phyloP scores from a whole-genome alignment of 177 flowering plant species.

The Tripterygium wilfordii region DNA sequence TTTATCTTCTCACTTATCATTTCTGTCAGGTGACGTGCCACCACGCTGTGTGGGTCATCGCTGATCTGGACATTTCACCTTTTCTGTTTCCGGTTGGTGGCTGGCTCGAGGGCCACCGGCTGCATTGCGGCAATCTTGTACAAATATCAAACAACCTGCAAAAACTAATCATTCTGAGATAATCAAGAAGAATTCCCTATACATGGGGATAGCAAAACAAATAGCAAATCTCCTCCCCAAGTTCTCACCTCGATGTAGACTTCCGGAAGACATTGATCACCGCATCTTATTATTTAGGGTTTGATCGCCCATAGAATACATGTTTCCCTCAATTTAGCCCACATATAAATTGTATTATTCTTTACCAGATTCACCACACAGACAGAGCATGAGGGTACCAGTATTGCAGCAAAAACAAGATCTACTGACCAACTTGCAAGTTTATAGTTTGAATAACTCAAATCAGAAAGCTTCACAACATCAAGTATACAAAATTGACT shows the following conservation, averaged over 20 bases:
- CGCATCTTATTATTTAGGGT: constrained; percentile 34
- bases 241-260: constrained; percentile 31
- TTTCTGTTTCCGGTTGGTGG: constrained; percentile 62
- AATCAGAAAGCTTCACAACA: too few species aligned
- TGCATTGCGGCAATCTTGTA: constrained; percentile 92
- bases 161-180: background rate
- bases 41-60: constrained; percentile 83
- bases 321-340: too few species aligned
- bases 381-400: too few species aligned
- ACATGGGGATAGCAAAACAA: constrained; percentile 39
- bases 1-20: constrained; percentile 70
- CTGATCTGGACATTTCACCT: constrained; percentile 78
- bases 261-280: constrained; percentile 35
- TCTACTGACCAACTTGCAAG: too few species aligned
- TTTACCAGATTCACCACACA: too few species aligned
- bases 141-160: too few species aligned
- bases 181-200: constrained; percentile 19
- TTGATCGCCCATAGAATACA: constrained; percentile 3
- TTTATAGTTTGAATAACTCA: too few species aligned
- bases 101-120: constrained; percentile 82
- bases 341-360: too few species aligned
- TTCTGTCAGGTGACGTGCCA: constrained; percentile 72
- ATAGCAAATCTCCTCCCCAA: constrained; percentile 42
- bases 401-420: too few species aligned
- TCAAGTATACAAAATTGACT: too few species aligned